A percentile compares a stretch with the other conserved stretches of the same genome.
These are phyloP conservation scores for Acacia pycnantha DNA, from an alignment of 331 rosid species.

Conservation along the genomic window DNA sequence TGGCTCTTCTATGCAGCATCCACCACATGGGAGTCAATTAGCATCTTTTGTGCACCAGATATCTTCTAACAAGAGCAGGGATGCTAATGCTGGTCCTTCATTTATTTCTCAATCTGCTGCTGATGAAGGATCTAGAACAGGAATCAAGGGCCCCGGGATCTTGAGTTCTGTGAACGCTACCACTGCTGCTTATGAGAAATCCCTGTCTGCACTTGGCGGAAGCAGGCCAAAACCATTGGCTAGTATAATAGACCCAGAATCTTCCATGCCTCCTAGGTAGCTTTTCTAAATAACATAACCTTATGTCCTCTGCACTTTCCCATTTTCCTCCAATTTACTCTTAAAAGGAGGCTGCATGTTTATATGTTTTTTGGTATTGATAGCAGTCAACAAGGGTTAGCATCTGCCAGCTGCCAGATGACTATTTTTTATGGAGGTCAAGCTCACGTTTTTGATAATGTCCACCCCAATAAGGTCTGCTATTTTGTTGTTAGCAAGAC, in stretches of 20 bases:
- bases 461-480: constrained; percentile 91
- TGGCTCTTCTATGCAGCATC: constrained; percentile 64
- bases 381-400: constrained; percentile 65
- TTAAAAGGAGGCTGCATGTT: constrained; percentile 32
- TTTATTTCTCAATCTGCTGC: constrained; percentile 90
- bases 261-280: constrained; percentile 65
- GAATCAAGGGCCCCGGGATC: constrained; percentile 85
- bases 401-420: constrained; percentile 83
- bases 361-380: constrained; percentile 29
- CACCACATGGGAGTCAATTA: constrained; percentile 61
- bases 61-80: constrained; percentile 65
- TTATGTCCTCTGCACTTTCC: constrained; percentile 9
- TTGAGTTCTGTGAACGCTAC: constrained; percentile 60
- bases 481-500: constrained; percentile 21
- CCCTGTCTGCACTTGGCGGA: constrained; percentile 51
- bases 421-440: constrained; percentile 97
- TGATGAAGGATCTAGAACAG: constrained; percentile 97
- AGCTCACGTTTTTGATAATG: constrained; percentile 97
- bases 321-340: constrained; percentile 18
- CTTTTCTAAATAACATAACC: constrained; percentile 1
- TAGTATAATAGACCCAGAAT: constrained; percentile 55
- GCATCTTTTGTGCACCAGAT: constrained; percentile 59
- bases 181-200: constrained; percentile 57
- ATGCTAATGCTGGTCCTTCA: constrained; percentile 65
- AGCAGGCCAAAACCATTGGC: constrained; percentile 61